These are phyloP conservation scores for Alternaria metachromatica DNA, from an alignment of 2,329 filamentous ascomycete genomes.

Conservation along the genomic window DNA sequence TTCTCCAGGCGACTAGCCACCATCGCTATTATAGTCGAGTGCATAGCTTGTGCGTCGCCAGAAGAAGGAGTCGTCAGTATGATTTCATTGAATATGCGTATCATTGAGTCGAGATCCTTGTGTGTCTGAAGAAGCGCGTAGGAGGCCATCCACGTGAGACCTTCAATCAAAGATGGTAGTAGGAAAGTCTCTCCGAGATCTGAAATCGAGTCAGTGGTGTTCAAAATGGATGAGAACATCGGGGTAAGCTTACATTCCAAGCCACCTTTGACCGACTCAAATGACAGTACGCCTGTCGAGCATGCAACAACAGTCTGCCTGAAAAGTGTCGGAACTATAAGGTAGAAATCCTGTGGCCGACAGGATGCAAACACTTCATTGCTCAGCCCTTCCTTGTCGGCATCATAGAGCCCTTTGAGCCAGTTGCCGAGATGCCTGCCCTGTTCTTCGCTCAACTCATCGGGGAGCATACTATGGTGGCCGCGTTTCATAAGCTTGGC, in stretches of 20 bases:
- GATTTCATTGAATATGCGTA: conserved; percentile 75
- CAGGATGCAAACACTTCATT: conserved; percentile 85
- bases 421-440: conserved; percentile 72
- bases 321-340: conserved; percentile 78
- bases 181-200: conserved; percentile 81
- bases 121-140: conserved; percentile 71
- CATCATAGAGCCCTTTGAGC: conserved; percentile 78
- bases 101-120: conserved; percentile 69
- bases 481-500: conserved; percentile 68
- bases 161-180: conserved; percentile 77
- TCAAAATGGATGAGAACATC: not conserved
- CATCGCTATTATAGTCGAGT: conserved; percentile 73
- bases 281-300: conserved; percentile 67
- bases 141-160: conserved; percentile 73
- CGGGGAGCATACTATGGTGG: conserved; percentile 62
- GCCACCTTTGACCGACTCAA: conserved; percentile 75
- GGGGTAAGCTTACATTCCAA: conserved; percentile 68
- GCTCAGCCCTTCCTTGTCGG: conserved; percentile 70
- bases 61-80: conserved; percentile 74
- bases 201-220: conserved; percentile 37
- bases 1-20: conserved; percentile 73
- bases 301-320: conserved; percentile 76
- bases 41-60: conserved; percentile 73
- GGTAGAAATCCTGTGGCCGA: conserved; percentile 81
- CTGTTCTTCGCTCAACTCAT: conserved; percentile 70